These are phyloP conservation scores for Eudorina sp. DNA, from an alignment of 139 green algal species.

Conservation along the genomic window DNA sequence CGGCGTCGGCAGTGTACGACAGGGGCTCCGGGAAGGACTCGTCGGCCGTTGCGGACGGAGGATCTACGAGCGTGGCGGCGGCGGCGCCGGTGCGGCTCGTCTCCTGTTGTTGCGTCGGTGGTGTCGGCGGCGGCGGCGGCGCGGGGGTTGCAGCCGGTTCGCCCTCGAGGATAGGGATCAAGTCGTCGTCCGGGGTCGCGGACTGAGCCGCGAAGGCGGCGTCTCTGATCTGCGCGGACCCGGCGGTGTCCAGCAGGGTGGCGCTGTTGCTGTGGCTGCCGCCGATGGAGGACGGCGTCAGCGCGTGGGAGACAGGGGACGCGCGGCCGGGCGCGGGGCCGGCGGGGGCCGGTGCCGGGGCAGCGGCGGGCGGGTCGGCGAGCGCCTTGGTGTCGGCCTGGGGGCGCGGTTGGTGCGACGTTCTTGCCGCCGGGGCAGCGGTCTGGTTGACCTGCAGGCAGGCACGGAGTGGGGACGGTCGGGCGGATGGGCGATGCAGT, in stretches of 20 bases:
- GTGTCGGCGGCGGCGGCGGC: background rate
- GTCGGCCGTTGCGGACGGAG: background rate
- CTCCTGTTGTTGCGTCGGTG: background rate
- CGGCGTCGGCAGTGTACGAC: background rate
- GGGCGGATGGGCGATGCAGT: no score
- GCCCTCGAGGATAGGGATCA: constrained; percentile 8
- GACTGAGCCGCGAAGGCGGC: constrained; percentile 5
- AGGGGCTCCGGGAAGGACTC: no score
- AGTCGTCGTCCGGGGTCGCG: background rate
- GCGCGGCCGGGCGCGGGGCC: background rate
- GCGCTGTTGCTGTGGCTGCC: background rate
- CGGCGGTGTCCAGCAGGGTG: background rate
- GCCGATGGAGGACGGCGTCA: background rate
- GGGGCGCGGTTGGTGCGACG: no score
- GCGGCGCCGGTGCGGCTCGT: no score
- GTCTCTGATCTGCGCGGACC: background rate
- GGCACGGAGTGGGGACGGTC: no score
- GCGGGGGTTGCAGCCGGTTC: background rate
- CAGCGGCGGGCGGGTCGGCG: background rate
- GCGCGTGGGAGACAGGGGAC: constrained; percentile 10
- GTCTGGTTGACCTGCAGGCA: no score
- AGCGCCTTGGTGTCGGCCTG: background rate
- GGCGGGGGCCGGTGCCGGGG: background rate
- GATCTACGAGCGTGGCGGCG: background rate
- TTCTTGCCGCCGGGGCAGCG: no score